A percentile compares a stretch with the other conserved stretches of the same genome.
Evolutionary conservation across 1,284 basidiomycete genomes (phyloP).

Genomic region (Microbotryum silenes-acaulis): DNA sequence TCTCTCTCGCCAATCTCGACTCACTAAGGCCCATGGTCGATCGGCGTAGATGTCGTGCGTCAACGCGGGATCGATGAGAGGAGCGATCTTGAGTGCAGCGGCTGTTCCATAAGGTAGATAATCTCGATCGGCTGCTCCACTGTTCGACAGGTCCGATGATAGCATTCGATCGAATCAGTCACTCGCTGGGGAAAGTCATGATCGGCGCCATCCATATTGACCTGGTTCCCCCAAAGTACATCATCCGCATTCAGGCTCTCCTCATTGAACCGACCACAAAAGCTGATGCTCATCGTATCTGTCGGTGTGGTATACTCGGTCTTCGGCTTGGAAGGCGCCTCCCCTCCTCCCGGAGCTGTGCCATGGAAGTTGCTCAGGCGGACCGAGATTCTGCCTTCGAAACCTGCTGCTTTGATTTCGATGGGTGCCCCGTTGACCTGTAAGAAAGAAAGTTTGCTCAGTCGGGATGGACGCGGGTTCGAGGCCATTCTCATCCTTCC

Average conservation of each 20-base stretch:
- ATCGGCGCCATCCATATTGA: background rate
- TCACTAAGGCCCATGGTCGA: conserved; percentile 34
- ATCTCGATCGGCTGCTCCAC: conserved; percentile 28
- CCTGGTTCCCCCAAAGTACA: conserved; percentile 5
- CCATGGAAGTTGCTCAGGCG: conserved; percentile 1
- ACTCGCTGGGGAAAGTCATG: background rate
- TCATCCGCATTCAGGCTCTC: conserved; percentile 14
- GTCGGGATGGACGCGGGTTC: no score
- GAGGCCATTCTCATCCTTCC: conserved; percentile 8
- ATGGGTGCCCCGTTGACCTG: background rate
- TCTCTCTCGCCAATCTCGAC: background rate
- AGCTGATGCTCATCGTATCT: conserved; percentile 16
- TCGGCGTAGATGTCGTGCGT: conserved; percentile 35
- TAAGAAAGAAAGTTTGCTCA: background rate
- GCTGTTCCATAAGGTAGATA: conserved; percentile 26
- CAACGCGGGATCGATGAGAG: conserved; percentile 33
- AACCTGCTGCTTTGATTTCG: background rate
- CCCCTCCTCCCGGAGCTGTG: background rate
- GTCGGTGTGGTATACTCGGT: background rate
- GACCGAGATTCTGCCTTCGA: background rate
- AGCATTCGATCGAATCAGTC: background rate
- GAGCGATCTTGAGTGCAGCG: conserved; percentile 32
- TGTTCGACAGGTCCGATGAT: conserved; percentile 17
- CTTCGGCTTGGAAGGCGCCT: background rate
- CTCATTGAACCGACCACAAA: conserved; percentile 19